phyloP scores from a whole-genome alignment of 192 early-diverging fungal genomes.

The Mortierella alpina region DNA sequence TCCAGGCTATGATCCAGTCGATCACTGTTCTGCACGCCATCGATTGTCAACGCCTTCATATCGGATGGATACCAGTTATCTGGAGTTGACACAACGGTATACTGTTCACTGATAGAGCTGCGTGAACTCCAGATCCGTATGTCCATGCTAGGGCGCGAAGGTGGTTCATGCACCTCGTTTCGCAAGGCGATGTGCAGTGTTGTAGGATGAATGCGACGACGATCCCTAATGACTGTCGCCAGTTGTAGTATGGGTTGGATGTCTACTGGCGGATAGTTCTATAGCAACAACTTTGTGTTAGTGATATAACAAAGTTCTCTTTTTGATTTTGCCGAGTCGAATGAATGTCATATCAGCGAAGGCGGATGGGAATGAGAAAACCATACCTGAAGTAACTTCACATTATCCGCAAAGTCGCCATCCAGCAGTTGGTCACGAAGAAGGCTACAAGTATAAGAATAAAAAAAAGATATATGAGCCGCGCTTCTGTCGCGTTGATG shows the following conservation, averaged over 20 bases:
- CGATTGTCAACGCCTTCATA: constrained; percentile 24
- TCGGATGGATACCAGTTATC: background rate
- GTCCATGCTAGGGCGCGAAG: constrained; percentile 24
- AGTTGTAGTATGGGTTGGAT: constrained; percentile 55
- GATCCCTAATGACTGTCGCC: constrained; percentile 53
- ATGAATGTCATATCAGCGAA: background rate
- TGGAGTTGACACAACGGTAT: background rate
- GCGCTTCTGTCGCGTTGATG: background rate
- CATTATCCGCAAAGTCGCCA: constrained; percentile 71
- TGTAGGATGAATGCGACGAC: constrained; percentile 15
- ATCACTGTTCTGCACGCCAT: constrained; percentile 43
- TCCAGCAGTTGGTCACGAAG: constrained; percentile 65
- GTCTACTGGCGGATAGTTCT: constrained; percentile 71
- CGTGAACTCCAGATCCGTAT: constrained; percentile 30
- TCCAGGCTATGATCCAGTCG: constrained; percentile 45
- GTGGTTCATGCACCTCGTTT: background rate
- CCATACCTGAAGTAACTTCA: constrained; percentile 69
- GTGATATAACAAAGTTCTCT: background rate
- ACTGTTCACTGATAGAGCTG: constrained; percentile 7
- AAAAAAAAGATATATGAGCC: constrained; percentile 1
- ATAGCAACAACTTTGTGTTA: background rate
- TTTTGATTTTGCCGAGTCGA: background rate
- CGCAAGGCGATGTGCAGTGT: background rate
- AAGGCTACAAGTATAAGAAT: constrained; percentile 45
- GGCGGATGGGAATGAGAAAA: too few relatives aligned